Evolutionary conservation across 192 early-diverging fungal species (phyloP).

Genomic region (Dispira parvispora): DNA sequence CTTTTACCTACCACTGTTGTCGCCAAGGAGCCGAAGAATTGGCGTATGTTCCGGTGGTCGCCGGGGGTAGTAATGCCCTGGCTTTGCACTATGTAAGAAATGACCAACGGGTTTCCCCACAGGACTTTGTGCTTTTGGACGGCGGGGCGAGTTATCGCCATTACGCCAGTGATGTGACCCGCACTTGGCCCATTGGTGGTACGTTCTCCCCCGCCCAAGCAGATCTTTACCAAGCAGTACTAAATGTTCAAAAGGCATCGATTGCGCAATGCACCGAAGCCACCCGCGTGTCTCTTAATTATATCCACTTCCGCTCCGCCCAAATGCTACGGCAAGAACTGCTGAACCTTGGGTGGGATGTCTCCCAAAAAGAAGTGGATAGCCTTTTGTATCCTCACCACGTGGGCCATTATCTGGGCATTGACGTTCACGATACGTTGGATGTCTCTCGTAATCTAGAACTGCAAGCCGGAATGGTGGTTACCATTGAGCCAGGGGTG

Average conservation of each 20-base stretch:
- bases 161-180: conserved; percentile 85
- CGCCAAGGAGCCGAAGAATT: conserved; percentile 33
- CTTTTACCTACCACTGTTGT: conserved; percentile 54
- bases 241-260: conserved; percentile 69
- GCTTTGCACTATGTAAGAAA: conserved; percentile 94
- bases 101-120: conserved; percentile 37
- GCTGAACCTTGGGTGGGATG: conserved; percentile 45
- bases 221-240: conserved; percentile 68
- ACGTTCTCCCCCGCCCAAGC: conserved; percentile 63
- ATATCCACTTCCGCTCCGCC: conserved; percentile 63
- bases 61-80: conserved; percentile 75
- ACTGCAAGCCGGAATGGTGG: conserved; percentile 67
- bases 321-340: conserved; percentile 52
- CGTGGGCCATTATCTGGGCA: conserved; percentile 82
- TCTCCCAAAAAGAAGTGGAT: conserved; percentile 54
- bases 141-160: conserved; percentile 75
- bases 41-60: conserved; percentile 94
- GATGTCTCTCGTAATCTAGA: conserved; percentile 50
- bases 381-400: conserved; percentile 80
- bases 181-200: conserved; percentile 86
- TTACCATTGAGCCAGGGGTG: conserved; percentile 91
- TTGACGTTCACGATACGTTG: conserved; percentile 88
- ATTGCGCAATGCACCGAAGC: conserved; percentile 42
- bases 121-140: conserved; percentile 78
- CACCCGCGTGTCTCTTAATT: conserved; percentile 45